Evolutionary conservation across 108 stramenopile species (phyloP).

Genomic region (Epipyxis sp.): DNA sequence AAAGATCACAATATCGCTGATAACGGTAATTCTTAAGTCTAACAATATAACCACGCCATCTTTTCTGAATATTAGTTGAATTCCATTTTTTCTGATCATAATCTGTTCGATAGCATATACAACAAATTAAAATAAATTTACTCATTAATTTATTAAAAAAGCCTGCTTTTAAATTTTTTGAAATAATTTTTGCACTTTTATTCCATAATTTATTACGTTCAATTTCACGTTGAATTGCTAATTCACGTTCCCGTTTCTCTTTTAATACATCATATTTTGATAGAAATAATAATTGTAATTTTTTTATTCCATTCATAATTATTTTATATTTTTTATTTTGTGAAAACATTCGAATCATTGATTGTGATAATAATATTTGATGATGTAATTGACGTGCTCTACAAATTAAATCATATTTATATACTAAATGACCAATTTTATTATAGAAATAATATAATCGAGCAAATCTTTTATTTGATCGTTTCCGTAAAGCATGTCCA

Average conservation of each 20-base stretch:
- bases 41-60: not conserved
- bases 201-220: not conserved
- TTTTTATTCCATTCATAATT: not conserved
- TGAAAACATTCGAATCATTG: not conserved
- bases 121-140: conserved; percentile 1
- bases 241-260: not conserved
- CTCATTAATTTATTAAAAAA: not conserved
- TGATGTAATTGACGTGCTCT: not conserved
- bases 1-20: not conserved
- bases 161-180: not conserved
- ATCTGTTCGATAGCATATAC: not conserved
- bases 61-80: not conserved
- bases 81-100: not conserved
- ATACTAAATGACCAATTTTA: not conserved
- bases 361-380: not conserved
- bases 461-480: not conserved
- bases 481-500: not conserved
- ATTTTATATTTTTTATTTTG: not conserved
- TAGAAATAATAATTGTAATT: not conserved
- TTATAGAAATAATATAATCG: not conserved
- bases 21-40: not conserved
- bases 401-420: not conserved
- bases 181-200: not conserved
- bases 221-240: not conserved
- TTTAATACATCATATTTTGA: not conserved